phyloP scores from a whole-genome alignment of 179 eudicot genomes.

The Amaranthus tricolor region DNA sequence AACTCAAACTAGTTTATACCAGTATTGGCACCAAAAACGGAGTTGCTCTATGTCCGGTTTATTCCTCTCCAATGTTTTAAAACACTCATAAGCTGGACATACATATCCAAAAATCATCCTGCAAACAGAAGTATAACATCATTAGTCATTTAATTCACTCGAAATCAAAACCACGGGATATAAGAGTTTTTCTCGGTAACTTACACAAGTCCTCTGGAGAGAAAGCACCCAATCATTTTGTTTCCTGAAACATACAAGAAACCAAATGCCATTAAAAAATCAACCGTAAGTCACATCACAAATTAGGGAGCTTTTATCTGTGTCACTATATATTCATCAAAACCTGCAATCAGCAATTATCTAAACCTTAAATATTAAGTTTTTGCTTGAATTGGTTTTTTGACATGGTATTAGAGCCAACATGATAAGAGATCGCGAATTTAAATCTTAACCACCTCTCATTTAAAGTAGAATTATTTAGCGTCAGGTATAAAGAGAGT shows the following conservation, averaged over 20 bases:
- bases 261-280: conserved; percentile 10
- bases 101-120: conserved; percentile 90
- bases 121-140: conserved; percentile 19
- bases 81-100: conserved; percentile 96
- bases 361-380: not conserved
- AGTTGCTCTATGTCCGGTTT: conserved; percentile 87
- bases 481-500: too few relatives aligned
- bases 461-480: too few relatives aligned
- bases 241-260: conserved; percentile 40
- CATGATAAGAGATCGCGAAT: too few relatives aligned
- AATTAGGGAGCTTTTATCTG: not conserved
- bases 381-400: not conserved
- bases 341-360: conserved; percentile 3
- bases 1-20: conserved; percentile 49
- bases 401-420: not conserved
- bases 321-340: not conserved
- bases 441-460: not conserved
- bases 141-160: not conserved
- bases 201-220: conserved; percentile 87
- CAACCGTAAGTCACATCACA: conserved; percentile 7
- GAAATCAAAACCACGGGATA: not conserved
- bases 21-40: conserved; percentile 96
- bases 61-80: conserved; percentile 77
- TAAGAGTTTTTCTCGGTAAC: conserved; percentile 22
- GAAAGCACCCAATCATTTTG: conserved; percentile 82